Evolutionary conservation across 2,329 filamentous ascomycete species (phyloP), one percentile per base, ranked within the genome.

Genomic region (Tothia fuscella): DNA sequence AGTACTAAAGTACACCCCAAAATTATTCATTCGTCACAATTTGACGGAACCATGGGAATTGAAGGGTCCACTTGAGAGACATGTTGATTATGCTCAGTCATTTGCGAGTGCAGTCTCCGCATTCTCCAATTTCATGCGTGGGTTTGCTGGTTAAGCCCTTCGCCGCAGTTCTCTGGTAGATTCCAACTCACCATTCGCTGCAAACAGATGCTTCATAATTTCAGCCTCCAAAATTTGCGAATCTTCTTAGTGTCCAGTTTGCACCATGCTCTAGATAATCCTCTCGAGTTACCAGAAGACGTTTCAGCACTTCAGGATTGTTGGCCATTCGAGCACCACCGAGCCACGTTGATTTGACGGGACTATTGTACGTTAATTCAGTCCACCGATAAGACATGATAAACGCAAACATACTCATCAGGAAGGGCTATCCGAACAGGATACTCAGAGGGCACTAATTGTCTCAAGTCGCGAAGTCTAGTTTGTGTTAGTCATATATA

Each of bases 261-360:
- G 55, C 56, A 12, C 91, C 91, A 54, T 87, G 64, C 59, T 98
- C 91, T 39, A 91, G 77, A 58, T 98, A 98, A 56, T 98, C 86
- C 47, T 82, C 74, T 56, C 83, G 85, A 0, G 84, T 91, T n/a
- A 95, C 82, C 2, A 77, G 72, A 10, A 87, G 61, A 37, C 71
- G 71, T 46, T 78, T 71, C 39, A 93, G 49, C 38, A 67, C 66
- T 29, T 82, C 70, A 31, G 70, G 68, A 51, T 88, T 78, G 38
- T 65, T 74, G 1, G 86, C 86, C 43, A 95, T 67, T 44, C 77
- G 73, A 17, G 82, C 82, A n/a, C 80, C 89, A 13, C 91, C 91
- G 10, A 77, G 64, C 89, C 89, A 98, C 0, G 82, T 86, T 48
- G 79, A 84, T 19, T 76, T 79, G 49, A 94, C 70, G 0, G 89